These are phyloP conservation scores for Malus hybrid DNA, from an alignment of 331 rosid genomes.

Conservation along the genomic window DNA sequence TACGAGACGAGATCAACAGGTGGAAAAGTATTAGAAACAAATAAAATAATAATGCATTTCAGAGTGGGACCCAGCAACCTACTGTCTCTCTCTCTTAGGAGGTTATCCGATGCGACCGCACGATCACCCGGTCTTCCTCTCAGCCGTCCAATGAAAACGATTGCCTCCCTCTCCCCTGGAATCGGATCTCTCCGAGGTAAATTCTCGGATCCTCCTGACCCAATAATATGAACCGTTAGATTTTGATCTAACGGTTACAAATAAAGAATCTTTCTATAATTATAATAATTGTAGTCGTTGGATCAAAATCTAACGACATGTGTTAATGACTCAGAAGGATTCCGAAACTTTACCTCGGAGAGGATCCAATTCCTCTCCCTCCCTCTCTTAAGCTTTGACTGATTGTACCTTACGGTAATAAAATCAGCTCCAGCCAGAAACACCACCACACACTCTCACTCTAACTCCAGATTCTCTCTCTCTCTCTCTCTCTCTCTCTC, in stretches of 20 bases:
- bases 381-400: constrained; percentile 5
- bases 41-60: not conserved
- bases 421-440: not conserved
- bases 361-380: not conserved
- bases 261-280: too few relatives aligned
- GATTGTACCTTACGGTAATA: not conserved
- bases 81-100: not conserved
- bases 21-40: not conserved
- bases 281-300: too few relatives aligned
- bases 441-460: not conserved
- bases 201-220: too few relatives aligned
- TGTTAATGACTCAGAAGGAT: too few relatives aligned
- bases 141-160: constrained; percentile 33
- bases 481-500: not conserved
- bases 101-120: constrained; percentile 5
- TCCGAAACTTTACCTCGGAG: too few relatives aligned
- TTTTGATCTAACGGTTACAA: too few relatives aligned
- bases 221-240: too few relatives aligned
- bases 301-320: too few relatives aligned
- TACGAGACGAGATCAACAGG: not conserved
- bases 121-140: not conserved
- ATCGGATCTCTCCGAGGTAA: too few relatives aligned
- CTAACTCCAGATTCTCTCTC: not conserved
- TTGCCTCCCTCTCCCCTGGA: not conserved
- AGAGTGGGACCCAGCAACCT: not conserved